Conservation (phyloP, 257 asterid genomes). For the Cruciata laevipes region DNA sequence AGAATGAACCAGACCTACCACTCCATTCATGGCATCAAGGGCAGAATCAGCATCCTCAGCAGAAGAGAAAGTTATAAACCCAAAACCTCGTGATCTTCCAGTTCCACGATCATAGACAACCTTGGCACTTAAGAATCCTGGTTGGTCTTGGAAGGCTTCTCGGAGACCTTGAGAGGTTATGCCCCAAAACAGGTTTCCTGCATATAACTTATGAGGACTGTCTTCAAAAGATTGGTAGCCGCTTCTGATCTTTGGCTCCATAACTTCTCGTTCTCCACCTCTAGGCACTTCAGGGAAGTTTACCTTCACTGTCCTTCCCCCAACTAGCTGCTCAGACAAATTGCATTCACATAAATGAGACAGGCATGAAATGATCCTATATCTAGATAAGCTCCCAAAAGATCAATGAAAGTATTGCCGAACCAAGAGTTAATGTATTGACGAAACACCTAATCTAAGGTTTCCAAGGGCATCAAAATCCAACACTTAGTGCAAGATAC, state of each 20-base stretch:
- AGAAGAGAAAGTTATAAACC: slow-evolving; percentile 68
- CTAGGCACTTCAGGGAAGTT: slow-evolving; percentile 94
- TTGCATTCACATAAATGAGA: not conserved
- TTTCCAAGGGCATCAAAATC: too few species aligned
- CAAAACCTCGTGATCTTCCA: slow-evolving; percentile 85
- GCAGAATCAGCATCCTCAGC: slow-evolving; percentile 60
- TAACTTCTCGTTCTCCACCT: slow-evolving; percentile 88
- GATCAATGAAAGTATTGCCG: too few species aligned
- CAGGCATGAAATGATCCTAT: not conserved
- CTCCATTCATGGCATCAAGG: slow-evolving; percentile 60
- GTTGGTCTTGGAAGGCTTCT: slow-evolving; percentile 61
- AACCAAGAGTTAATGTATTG: too few species aligned
- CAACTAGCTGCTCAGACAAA: slow-evolving; percentile 53
- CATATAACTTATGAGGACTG: slow-evolving; percentile 71
- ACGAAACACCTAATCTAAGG: too few species aligned
- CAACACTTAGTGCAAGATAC: too few species aligned
- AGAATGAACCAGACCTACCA: slow-evolving; percentile 41
- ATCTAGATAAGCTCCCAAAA: not conserved
- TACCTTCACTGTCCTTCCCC: slow-evolving; percentile 79
- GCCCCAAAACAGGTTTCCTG: slow-evolving; percentile 77
- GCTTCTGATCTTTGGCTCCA: slow-evolving; percentile 53
- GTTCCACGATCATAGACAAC: slow-evolving; percentile 64
- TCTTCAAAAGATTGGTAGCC: slow-evolving; percentile 66
- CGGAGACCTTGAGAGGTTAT: slow-evolving; percentile 70
- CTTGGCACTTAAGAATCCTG: slow-evolving; percentile 76